These are phyloP conservation scores for Polygonum aviculare DNA, from an alignment of 148 eudicot genomes.

Conservation along the genomic window DNA sequence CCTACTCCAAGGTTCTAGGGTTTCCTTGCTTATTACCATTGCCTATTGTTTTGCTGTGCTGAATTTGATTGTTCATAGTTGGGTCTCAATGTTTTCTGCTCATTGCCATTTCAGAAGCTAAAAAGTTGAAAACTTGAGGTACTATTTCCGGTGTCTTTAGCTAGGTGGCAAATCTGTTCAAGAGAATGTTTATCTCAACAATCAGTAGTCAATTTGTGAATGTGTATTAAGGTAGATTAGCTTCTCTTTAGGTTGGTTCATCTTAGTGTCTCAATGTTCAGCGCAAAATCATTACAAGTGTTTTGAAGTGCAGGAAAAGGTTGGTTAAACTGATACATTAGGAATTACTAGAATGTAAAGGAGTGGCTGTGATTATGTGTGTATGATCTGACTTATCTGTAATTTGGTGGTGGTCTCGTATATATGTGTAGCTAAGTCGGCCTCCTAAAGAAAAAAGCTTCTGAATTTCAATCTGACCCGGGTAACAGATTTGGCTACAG, in stretches of 20 bases:
- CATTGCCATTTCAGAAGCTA: background rate
- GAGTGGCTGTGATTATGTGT: background rate
- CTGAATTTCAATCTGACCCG: background rate
- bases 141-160: no score
- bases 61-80: background rate
- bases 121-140: background rate
- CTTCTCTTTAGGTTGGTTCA: background rate
- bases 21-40: background rate
- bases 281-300: background rate
- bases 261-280: background rate
- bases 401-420: background rate
- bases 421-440: background rate
- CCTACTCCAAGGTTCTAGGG: constrained; percentile 62
- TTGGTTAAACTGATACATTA: background rate
- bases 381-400: background rate
- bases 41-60: background rate
- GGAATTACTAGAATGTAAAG: background rate
- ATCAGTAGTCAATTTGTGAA: background rate
- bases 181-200: background rate
- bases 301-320: background rate
- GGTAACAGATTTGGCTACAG: background rate
- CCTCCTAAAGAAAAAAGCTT: background rate
- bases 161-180: background rate
- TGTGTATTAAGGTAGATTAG: background rate
- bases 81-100: background rate